Base-by-base conservation (phyloP, 176 grass and related monocot species). In the Elaeis guineensis region DNA sequence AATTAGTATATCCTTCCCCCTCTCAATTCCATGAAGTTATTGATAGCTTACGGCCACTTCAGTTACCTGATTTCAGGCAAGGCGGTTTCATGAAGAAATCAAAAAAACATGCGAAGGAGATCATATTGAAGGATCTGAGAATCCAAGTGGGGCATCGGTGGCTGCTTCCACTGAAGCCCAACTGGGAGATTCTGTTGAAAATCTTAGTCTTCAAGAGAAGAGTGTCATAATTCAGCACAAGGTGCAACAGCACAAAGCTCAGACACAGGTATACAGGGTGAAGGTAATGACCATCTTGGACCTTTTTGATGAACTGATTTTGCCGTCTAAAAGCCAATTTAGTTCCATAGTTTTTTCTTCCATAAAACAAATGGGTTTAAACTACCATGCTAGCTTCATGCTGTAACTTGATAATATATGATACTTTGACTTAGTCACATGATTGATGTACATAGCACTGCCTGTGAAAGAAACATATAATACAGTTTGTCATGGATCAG, bases 131-230 rank as follows among this genome's bases (percentile, higher is more conserved):
- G 60, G 73, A 19, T 65, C 52, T 21, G 72, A 28, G 59, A 85
- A 80, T 72, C 77, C 79, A 21, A 73, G 59, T 16, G 55, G 50
- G 22, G 76, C 87, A 67, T 85, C 76, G 14, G 62, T 73, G 0
- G 81, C 73, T 6, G 75, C 84, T 57, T 98, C 93, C 25, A 86
- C 78, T 69, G 84, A 92, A 54, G 87, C 85, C 51, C 81, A 98
- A 54, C 52, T 92, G 0, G 84, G 81, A 57, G 87, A 89, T 75
- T 81, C 87, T 16, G 24, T 86, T 50, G 67, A 60, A 57, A 80
- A 58, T 65, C 76, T 85, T 59, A 75, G 62, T 63, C 55, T 83
- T n/a, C 82, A 73, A 54, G 78, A 92, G 15, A 79, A 81, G 14
- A 90, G 75, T 58, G 23, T 64, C 51, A 58, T 55, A 51, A 74